These are phyloP conservation scores for Zymoseptoria tritici DNA, from an alignment of 2,329 filamentous ascomycete species.

Conservation along the genomic window DNA sequence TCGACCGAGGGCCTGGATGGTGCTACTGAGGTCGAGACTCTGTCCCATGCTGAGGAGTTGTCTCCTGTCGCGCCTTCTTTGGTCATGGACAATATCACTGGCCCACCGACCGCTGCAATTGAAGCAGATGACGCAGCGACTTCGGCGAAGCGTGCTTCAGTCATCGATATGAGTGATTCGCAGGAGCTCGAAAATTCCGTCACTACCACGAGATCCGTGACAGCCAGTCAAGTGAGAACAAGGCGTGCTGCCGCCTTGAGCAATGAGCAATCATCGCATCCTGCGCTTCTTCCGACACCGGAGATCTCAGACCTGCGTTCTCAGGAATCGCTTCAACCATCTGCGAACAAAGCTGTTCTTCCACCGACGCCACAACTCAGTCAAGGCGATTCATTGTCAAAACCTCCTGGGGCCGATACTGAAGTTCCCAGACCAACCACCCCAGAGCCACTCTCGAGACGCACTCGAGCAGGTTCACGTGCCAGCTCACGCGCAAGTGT, in stretches of 20 bases:
- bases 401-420: conserved; percentile 2
- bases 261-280: conserved; percentile 3
- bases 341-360: conserved; percentile 5
- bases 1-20: not conserved
- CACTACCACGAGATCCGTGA: not conserved
- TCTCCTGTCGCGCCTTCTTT: not conserved
- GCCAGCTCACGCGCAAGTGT: not conserved
- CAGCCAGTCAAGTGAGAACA: not conserved
- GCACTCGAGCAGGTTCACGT: not conserved
- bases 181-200: not conserved
- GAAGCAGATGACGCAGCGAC: not conserved
- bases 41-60: not conserved
- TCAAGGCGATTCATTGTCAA: conserved; percentile 18
- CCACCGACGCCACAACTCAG: conserved; percentile 34
- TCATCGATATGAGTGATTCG: not conserved
- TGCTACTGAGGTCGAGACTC: not conserved
- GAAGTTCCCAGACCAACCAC: not conserved
- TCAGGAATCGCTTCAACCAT: not conserved
- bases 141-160: not conserved
- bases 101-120: not conserved
- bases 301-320: conserved; percentile 9
- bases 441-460: not conserved
- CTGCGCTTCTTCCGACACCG: conserved; percentile 15
- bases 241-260: not conserved
- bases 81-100: not conserved